A percentile compares a stretch with the other conserved stretches of the same genome.
Conservation (phyloP, 495 filamentous ascomycete genomes). For the Achaetomiella virescens region DNA sequence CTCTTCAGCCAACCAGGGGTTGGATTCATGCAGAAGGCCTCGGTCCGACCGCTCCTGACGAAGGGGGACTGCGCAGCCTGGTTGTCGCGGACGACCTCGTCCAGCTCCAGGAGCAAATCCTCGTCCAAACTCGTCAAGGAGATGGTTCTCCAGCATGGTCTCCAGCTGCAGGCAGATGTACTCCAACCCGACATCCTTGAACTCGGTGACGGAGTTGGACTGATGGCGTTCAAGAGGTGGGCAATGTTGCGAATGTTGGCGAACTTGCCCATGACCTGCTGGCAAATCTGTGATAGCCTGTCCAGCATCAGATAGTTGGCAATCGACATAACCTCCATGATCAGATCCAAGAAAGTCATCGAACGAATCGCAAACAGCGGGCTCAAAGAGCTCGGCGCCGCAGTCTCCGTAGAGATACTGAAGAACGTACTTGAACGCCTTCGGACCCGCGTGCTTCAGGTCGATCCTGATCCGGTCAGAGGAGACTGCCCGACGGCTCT, state of each 20-base stretch:
- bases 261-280: conserved; percentile 79
- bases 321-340: conserved; percentile 87
- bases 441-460: conserved; percentile 67
- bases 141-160: conserved; percentile 78
- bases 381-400: conserved; percentile 75
- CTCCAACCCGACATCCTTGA: conserved; percentile 83
- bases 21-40: conserved; percentile 63
- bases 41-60: conserved; percentile 65
- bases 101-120: conserved; percentile 71
- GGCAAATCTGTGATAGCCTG: conserved; percentile 80
- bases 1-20: conserved; percentile 54
- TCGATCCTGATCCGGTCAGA: conserved; percentile 60
- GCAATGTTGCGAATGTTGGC: conserved; percentile 84
- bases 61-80: conserved; percentile 70
- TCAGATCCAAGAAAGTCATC: conserved; percentile 79
- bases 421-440: conserved; percentile 71
- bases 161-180: conserved; percentile 90
- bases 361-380: conserved; percentile 60
- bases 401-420: conserved; percentile 78
- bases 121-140: conserved; percentile 81
- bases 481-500: conserved; percentile 50
- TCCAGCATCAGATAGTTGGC: conserved; percentile 96
- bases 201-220: conserved; percentile 71
- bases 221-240: conserved; percentile 72
- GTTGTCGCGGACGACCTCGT: conserved; percentile 71